Evolutionary conservation across 2,329 filamentous ascomycete genomes (phyloP), one percentile per base, ranked within the genome.

Genomic region (Fusarium sp.): DNA sequence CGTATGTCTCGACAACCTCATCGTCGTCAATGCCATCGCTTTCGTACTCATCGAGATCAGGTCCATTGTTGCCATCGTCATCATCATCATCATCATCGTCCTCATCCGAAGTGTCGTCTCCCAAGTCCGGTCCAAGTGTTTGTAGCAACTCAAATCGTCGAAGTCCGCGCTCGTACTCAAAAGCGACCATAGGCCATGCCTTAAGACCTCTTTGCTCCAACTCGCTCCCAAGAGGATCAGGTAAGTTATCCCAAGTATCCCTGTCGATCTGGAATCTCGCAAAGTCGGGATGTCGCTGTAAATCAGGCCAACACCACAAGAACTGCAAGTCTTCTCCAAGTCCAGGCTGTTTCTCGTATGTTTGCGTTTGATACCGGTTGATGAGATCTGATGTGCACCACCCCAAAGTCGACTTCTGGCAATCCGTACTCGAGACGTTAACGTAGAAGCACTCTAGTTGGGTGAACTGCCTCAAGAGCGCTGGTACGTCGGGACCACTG

Each of bases 1-100:
- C 68, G 2, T 69, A 66, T 7, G 71, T 63, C 22, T 82, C 78
- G 3, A 76, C 64, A 18, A 83, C 77, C 14, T 78, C 77, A 3
- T 62, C 76, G 52, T 84, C 82, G 42, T 84, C 82, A 12, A 85
- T 84, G 0, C 82, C 82, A 1, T 83, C 82, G 48, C 82, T 83
- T 44, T 85, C 83, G 22, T 85, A 84, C 50, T 81, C 78, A 36
- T 83, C 74, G 6, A 72, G 51, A 24, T 77, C 73, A 3, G 62
- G 47, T 1, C 75, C 74, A 11, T 79, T 38, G 5, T 62, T 38
- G 1, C 36, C 67, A 17, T 73, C 73, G 3, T 62, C 62, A 1
- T 78, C 65, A 3, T 60, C 62, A 1, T 78, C 65, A 3, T 60
- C 75, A 0, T 67, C 64, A 0, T 73, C 66, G 1, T 66, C 66